These are phyloP conservation scores for Rhytidiadelphus loreus DNA, from an alignment of 225 moss, liverwort and hornwort species.

Conservation along the genomic window DNA sequence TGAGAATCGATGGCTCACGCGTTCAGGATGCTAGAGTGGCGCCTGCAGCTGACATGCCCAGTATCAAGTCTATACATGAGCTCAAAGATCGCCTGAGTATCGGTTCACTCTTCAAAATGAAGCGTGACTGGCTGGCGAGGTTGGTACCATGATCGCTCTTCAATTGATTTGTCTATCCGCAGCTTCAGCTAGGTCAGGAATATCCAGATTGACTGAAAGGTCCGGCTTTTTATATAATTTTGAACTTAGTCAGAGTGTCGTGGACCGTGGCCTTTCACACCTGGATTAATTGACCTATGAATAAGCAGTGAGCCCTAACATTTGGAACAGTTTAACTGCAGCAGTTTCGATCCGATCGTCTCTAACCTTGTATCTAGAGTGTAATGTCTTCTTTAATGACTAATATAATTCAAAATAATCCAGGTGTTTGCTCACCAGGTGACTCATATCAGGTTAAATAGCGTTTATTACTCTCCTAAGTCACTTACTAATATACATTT, in stretches of 20 bases:
- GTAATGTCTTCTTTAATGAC: background rate
- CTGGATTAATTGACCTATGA: background rate
- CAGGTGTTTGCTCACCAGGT: background rate
- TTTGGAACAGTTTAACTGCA: background rate
- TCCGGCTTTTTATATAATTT: background rate
- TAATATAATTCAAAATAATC: background rate
- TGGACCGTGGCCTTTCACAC: background rate
- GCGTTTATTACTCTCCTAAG: background rate
- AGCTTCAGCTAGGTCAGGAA: background rate
- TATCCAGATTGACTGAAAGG: background rate
- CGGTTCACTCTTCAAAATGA: slow-evolving; percentile 97
- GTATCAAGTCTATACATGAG: slow-evolving; percentile 92
- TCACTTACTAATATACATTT: background rate
- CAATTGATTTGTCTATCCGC: background rate
- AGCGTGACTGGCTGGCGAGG: slow-evolving; percentile 98
- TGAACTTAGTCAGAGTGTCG: background rate
- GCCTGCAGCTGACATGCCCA: slow-evolving; percentile 80
- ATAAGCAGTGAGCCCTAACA: background rate
- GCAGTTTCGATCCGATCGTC: background rate
- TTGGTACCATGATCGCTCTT: slow-evolving; percentile 10
- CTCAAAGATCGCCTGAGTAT: slow-evolving; percentile 96
- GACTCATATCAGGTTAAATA: background rate
- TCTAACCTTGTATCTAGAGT: background rate
- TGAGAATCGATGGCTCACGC: slow-evolving; percentile 74
- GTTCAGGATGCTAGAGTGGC: slow-evolving; percentile 81